Conservation (phyloP, 164 flowering plant genomes). For the Liriodendron chinense region DNA sequence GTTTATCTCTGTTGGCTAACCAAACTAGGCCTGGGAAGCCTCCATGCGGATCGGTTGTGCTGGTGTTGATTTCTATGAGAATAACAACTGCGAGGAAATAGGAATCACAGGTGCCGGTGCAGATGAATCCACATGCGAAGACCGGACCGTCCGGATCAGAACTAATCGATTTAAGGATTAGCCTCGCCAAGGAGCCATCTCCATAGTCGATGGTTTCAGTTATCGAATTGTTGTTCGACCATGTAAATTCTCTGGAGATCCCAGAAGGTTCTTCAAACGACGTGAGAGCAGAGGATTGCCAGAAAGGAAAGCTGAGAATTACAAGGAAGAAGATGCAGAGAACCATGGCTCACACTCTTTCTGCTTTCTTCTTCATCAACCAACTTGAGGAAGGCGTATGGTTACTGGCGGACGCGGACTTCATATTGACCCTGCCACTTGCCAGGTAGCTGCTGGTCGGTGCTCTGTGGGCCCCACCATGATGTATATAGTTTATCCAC, state of each 20-base stretch:
- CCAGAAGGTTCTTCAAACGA: not conserved
- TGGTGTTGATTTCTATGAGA: not conserved
- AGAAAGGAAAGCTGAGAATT: not conserved
- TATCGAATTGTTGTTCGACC: not conserved
- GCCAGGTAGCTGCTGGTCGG: too few species aligned
- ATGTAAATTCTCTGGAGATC: not conserved
- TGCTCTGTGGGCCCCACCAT: too few species aligned
- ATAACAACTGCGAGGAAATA: not conserved
- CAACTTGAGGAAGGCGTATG: too few species aligned
- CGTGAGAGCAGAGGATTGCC: not conserved
- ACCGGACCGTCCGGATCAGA: not conserved
- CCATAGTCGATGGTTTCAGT: not conserved
- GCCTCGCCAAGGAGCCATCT: not conserved
- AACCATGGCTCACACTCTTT: not conserved
- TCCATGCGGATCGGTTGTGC: not conserved
- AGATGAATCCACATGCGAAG: not conserved
- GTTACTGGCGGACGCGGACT: too few species aligned
- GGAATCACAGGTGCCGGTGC: not conserved
- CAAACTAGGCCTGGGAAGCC: not conserved
- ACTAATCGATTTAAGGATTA: not conserved
- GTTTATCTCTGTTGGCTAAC: not conserved
- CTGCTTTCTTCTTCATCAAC: too few species aligned
- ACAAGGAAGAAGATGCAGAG: not conserved
- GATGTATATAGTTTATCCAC: too few species aligned
- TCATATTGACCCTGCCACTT: too few species aligned